Evolutionary conservation across 371 early-diverging fungal genomes (phyloP).

Genomic region (Apophysomyces elegans): DNA sequence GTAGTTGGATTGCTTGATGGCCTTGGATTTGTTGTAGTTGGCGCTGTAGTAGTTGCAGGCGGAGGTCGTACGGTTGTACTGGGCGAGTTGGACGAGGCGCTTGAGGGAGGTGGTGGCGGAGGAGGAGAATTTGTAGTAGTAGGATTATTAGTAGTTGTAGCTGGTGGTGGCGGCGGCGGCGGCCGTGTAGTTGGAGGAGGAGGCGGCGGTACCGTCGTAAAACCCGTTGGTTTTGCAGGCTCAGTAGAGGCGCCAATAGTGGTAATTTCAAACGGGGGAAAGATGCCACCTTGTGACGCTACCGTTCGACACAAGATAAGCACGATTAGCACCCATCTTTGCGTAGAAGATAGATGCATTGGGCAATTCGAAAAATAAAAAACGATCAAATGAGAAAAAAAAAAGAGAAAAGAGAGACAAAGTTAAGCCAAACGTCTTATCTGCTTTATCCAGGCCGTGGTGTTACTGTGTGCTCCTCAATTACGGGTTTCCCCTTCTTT

Average conservation of each 20-base stretch:
- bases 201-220: not conserved
- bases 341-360: constrained; percentile 11
- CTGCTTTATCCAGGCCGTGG: not conserved
- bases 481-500: not conserved
- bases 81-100: not conserved
- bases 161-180: not conserved
- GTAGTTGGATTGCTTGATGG: constrained; percentile 13
- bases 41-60: constrained; percentile 10
- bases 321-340: not conserved
- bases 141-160: not conserved
- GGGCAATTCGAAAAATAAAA: not conserved
- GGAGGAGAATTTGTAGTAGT: constrained; percentile 5
- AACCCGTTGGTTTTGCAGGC: not conserved
- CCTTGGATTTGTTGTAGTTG: constrained; percentile 4
- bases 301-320: not conserved
- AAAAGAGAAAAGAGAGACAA: not conserved
- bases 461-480: constrained; percentile 1
- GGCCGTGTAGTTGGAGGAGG: not conserved
- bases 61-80: constrained; percentile 1
- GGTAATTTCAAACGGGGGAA: not conserved
- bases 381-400: constrained; percentile 1
- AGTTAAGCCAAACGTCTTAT: not conserved
- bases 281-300: not conserved
- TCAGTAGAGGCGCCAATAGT: not conserved
- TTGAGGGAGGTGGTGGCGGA: constrained; percentile 6